Evolutionary conservation across 2,329 filamentous ascomycete species (phyloP), one percentile per base, ranked within the genome.

Genomic region (Ophiostoma ulmi): DNA sequence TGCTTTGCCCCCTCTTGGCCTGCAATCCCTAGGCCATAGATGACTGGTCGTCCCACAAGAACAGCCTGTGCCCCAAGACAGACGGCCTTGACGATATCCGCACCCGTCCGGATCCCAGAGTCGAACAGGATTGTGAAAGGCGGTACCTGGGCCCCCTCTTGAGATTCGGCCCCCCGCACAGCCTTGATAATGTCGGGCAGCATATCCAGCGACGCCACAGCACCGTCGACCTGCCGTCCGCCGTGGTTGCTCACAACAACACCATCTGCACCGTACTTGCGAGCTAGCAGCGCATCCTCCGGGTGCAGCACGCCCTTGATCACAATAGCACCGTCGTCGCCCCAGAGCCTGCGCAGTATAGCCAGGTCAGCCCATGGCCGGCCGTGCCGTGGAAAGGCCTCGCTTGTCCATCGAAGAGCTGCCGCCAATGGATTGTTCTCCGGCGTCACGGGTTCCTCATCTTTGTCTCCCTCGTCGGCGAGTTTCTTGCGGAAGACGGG

Each of bases 401-500:
- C 81, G 44, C 78, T 76, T 38, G 83, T 79, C 87, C 87, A 90
- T 68, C 82, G 81, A 17, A 79, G 76, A 4, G 83, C 83, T 1
- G 87, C 87, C n/a, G 80, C 77, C 0, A 82, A 63, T 10, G 82
- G 76, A 70, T 84, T 83, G 8, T 85, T 81, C 76, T 87, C 83
- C 58, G 80, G 78, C n/a, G 78, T 78, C 1, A 36, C 26, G 6
- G 68, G 78, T 0, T 82, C 83, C 0, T 82, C 68, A 10, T 67
- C 70, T 8, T 3, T 66, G 6, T 68, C 69, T 8, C 31, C 66
- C 3, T n/a, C 73, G 82, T 81, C 55, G 5, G 85, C 82, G 75
- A 88, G 88, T 68, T 85, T 84, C 39, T 79, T 78, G 20, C 85
- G 82, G 77, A 91, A 92, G 0, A 88, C 87, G 0, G 89, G 88